Conservation (phyloP, 331 rosid species). For the Dryas integrifolia region DNA sequence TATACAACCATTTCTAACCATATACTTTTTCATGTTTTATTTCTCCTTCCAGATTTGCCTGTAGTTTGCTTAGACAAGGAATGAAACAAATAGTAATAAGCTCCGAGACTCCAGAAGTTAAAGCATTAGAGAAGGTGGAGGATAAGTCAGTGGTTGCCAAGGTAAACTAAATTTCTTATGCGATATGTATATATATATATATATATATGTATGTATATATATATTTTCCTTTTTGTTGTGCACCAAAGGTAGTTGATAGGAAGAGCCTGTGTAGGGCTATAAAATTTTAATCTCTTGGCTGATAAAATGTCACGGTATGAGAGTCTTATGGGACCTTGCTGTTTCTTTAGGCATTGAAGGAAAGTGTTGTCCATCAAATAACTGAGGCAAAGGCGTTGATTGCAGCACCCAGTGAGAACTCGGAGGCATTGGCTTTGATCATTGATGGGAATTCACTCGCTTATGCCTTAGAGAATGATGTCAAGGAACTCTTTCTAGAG, state of each 20-base stretch:
- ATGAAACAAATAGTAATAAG: slow-evolving; percentile 81
- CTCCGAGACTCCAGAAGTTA: slow-evolving; percentile 74
- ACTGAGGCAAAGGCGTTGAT: slow-evolving; percentile 56
- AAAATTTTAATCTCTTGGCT: background rate
- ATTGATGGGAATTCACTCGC: slow-evolving; percentile 91
- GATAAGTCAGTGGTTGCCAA: slow-evolving; percentile 53
- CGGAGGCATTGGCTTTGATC: slow-evolving; percentile 79
- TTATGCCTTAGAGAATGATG: slow-evolving; percentile 75
- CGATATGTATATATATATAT: background rate
- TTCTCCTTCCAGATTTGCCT: slow-evolving; percentile 61
- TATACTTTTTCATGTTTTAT: background rate
- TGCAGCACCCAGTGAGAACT: slow-evolving; percentile 31
- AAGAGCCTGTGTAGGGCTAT: background rate
- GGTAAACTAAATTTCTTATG: slow-evolving; percentile 37
- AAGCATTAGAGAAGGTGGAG: slow-evolving; percentile 68
- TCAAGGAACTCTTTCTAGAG: slow-evolving; percentile 74
- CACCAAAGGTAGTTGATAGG: background rate
- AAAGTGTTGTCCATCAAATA: slow-evolving; percentile 60
- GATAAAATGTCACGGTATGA: slow-evolving; percentile 2
- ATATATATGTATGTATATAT: too few species aligned
- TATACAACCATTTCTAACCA: slow-evolving; percentile 20
- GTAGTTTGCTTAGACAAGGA: slow-evolving; percentile 95
- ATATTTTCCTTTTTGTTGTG: background rate
- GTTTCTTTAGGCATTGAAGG: slow-evolving; percentile 65
- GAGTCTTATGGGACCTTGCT: slow-evolving; percentile 31